These are phyloP conservation scores for Ophiobolus disseminans DNA, from an alignment of 2,329 filamentous ascomycete species.

Conservation along the genomic window DNA sequence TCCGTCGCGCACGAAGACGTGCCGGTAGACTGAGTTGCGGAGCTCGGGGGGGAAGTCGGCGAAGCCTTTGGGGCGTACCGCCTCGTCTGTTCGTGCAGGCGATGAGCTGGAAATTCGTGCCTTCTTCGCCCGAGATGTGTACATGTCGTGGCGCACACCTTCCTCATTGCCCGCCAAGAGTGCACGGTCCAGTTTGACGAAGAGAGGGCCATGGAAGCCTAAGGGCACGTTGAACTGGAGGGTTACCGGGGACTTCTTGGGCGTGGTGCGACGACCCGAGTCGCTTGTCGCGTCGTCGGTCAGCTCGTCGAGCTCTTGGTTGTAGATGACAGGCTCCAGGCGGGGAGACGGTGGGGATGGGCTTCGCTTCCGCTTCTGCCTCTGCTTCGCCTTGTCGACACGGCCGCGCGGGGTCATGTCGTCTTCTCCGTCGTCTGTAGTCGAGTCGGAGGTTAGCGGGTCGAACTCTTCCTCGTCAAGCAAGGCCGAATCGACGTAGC, in stretches of 20 bases:
- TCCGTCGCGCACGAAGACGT: slow-evolving; percentile 48
- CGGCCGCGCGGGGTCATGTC: slow-evolving; percentile 25
- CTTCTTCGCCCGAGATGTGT: slow-evolving; percentile 18
- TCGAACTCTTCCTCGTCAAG: slow-evolving; percentile 41
- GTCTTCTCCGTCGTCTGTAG: slow-evolving; percentile 40
- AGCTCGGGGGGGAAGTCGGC: slow-evolving; percentile 50
- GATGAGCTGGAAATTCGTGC: neutral
- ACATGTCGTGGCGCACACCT: slow-evolving; percentile 24
- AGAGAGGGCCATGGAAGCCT: slow-evolving; percentile 55
- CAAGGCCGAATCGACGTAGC: slow-evolving; percentile 52
- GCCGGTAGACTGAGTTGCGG: slow-evolving; percentile 56
- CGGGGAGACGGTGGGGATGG: slow-evolving; percentile 46
- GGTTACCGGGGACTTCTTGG: slow-evolving; percentile 39
- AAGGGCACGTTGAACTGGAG: slow-evolving; percentile 56
- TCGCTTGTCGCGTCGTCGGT: slow-evolving; percentile 38
- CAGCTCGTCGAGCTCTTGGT: slow-evolving; percentile 34
- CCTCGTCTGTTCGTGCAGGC: neutral
- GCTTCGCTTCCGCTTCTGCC: slow-evolving; percentile 46
- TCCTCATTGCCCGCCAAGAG: slow-evolving; percentile 22
- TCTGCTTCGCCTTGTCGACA: slow-evolving; percentile 25
- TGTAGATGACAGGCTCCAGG: slow-evolving; percentile 41
- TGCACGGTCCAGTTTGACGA: slow-evolving; percentile 50
- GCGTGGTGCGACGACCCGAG: slow-evolving; percentile 18
- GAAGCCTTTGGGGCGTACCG: slow-evolving; percentile 26
- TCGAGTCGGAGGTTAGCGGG: slow-evolving; percentile 25